These are phyloP conservation scores for Teratosphaeria destructans DNA, from an alignment of 2,329 filamentous ascomycete genomes.

Conservation along the genomic window DNA sequence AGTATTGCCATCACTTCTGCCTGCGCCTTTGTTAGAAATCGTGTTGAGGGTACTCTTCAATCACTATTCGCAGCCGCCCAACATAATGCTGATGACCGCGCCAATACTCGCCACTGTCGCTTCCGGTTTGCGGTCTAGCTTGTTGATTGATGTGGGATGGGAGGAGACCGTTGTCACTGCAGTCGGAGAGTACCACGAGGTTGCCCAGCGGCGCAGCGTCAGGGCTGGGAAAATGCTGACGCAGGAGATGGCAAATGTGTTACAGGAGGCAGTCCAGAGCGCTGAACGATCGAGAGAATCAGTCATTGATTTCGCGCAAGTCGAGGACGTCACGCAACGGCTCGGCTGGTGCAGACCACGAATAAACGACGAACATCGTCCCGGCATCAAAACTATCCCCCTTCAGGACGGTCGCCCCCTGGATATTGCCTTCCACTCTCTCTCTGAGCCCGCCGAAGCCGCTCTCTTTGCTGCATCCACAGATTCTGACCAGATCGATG, in stretches of 20 bases:
- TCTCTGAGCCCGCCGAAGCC: constrained; percentile 66
- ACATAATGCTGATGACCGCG: constrained; percentile 68
- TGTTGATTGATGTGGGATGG: constrained; percentile 90
- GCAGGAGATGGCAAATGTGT: constrained; percentile 55
- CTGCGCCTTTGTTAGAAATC: constrained; percentile 66
- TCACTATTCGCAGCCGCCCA: constrained; percentile 68
- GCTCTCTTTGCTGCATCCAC: constrained; percentile 56
- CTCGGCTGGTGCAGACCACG: constrained; percentile 59
- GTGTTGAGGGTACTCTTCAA: constrained; percentile 69
- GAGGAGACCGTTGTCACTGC: constrained; percentile 75
- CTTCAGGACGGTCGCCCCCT: constrained; percentile 15
- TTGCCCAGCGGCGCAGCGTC: constrained; percentile 58
- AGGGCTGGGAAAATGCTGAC: constrained; percentile 65
- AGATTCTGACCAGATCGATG: constrained; percentile 57
- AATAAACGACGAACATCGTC: constrained; percentile 13
- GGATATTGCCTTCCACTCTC: constrained; percentile 52
- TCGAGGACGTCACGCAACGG: constrained; percentile 66
- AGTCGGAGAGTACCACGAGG: constrained; percentile 82
- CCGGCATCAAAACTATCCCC: constrained; percentile 22
- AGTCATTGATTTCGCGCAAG: constrained; percentile 54
- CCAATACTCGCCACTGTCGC: constrained; percentile 65
- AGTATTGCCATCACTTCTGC: constrained; percentile 65
- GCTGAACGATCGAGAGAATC: constrained; percentile 33
- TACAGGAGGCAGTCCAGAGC: constrained; percentile 36
- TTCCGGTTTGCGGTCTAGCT: constrained; percentile 72